phyloP scores from a whole-genome alignment of 345 rosid genomes.

The Rubroshorea leprosula region DNA sequence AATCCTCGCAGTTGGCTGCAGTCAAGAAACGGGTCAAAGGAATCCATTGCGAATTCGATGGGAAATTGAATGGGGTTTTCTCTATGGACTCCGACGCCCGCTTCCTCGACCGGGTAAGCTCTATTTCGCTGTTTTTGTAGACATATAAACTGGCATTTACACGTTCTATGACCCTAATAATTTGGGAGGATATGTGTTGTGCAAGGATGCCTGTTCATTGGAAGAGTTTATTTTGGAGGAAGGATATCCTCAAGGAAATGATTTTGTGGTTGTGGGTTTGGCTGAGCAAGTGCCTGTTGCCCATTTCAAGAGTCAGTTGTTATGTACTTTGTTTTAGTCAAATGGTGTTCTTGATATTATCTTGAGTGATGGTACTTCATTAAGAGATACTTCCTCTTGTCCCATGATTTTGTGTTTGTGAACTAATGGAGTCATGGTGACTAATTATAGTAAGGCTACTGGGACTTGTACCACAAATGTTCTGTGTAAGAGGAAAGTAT shows the following conservation, averaged over 20 bases:
- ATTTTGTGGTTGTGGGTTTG: not conserved
- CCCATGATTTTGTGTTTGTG: too few species aligned
- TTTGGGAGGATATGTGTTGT: not conserved
- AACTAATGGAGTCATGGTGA: not conserved
- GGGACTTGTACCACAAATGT: not conserved
- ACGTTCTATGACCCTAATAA: not conserved
- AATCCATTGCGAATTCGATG: slow-evolving; percentile 48
- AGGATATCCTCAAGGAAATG: not conserved
- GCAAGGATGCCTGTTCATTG: not conserved
- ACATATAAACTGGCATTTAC: not conserved
- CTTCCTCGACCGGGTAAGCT: slow-evolving; percentile 68
- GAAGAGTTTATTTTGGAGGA: not conserved
- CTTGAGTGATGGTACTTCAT: too few species aligned
- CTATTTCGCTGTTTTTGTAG: not conserved
- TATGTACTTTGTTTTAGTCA: too few species aligned
- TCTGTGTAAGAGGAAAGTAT: not conserved
- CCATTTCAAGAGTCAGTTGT: too few species aligned
- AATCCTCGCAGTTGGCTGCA: slow-evolving; percentile 21
- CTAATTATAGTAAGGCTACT: not conserved
- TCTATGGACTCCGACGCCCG: slow-evolving; percentile 59
- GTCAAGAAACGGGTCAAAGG: slow-evolving; percentile 23
- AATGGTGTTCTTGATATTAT: too few species aligned
- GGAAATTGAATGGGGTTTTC: slow-evolving; percentile 47
- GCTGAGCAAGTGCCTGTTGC: too few species aligned
- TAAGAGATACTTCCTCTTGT: too few species aligned